phyloP scores from a whole-genome alignment of 371 early-diverging fungal species.

The Mortierella sp. region DNA sequence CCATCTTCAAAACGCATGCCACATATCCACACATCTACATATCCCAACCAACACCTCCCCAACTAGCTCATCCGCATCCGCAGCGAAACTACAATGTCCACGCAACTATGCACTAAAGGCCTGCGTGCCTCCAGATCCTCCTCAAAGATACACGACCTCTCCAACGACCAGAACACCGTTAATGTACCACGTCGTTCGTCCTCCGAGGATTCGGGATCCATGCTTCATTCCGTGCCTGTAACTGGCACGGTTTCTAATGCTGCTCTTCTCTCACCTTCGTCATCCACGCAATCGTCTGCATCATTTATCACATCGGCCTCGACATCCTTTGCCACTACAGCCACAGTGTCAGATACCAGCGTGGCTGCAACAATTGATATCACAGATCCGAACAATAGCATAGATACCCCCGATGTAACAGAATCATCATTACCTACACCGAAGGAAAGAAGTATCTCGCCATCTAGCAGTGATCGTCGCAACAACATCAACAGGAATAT shows the following conservation, averaged over 20 bases:
- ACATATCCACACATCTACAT: not conserved
- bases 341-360: not conserved
- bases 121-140: slow-evolving; percentile 24
- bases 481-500: not conserved
- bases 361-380: not conserved
- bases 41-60: not conserved
- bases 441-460: not conserved
- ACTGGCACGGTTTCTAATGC: slow-evolving; percentile 7
- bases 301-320: slow-evolving; percentile 25
- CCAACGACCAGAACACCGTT: slow-evolving; percentile 12
- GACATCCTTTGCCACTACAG: slow-evolving; percentile 7
- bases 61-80: too few relatives aligned
- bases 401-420: not conserved
- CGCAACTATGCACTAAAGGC: slow-evolving; percentile 9
- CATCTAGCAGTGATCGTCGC: not conserved
- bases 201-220: slow-evolving; percentile 24
- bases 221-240: slow-evolving; percentile 3
- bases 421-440: not conserved
- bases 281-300: slow-evolving; percentile 25
- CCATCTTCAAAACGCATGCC: too few relatives aligned
- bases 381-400: not conserved
- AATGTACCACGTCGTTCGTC: slow-evolving; percentile 25
- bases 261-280: slow-evolving; percentile 17
- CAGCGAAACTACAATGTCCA: slow-evolving; percentile 4
- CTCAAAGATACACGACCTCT: slow-evolving; percentile 10